phyloP scores from a whole-genome alignment of 495 filamentous ascomycete genomes.

The Penicillium flavigenum region DNA sequence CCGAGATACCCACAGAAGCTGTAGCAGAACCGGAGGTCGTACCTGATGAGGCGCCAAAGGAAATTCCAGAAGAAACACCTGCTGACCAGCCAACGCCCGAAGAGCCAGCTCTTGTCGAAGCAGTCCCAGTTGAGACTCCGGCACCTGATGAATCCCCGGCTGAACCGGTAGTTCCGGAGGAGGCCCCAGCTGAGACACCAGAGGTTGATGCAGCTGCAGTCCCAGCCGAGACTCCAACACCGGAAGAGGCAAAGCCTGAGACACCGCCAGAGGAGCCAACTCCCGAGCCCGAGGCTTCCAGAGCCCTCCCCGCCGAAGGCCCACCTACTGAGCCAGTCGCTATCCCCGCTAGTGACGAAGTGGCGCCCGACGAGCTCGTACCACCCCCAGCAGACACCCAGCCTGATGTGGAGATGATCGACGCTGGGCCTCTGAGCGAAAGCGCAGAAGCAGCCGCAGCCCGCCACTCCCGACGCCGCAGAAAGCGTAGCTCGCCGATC shows the following conservation, averaged over 20 bases:
- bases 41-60: conserved; percentile 14
- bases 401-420: conserved; percentile 4
- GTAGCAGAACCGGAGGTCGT: conserved; percentile 14
- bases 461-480: conserved; percentile 29
- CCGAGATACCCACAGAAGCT: conserved; percentile 12
- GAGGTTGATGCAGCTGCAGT: conserved; percentile 5
- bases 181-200: conserved; percentile 2
- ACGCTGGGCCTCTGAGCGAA: conserved; percentile 13
- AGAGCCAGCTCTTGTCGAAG: conserved; percentile 18
- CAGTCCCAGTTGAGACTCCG: conserved; percentile 1
- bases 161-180: conserved; percentile 7
- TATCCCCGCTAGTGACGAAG: conserved; percentile 15
- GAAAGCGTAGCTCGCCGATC: conserved; percentile 27
- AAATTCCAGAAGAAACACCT: conserved; percentile 6
- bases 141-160: conserved; percentile 7
- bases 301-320: conserved; percentile 21
- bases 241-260: conserved; percentile 10
- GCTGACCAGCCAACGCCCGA: conserved; percentile 12
- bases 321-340: conserved; percentile 12
- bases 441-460: conserved; percentile 18
- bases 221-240: conserved; percentile 4
- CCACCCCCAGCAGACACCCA: conserved; percentile 14
- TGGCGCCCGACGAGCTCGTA: conserved; percentile 11
- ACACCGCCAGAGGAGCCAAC: conserved; percentile 12
- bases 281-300: conserved; percentile 8